These are phyloP conservation scores for Lathyrus tuberosus DNA, from an alignment of 306 rosid species.

Conservation along the genomic window DNA sequence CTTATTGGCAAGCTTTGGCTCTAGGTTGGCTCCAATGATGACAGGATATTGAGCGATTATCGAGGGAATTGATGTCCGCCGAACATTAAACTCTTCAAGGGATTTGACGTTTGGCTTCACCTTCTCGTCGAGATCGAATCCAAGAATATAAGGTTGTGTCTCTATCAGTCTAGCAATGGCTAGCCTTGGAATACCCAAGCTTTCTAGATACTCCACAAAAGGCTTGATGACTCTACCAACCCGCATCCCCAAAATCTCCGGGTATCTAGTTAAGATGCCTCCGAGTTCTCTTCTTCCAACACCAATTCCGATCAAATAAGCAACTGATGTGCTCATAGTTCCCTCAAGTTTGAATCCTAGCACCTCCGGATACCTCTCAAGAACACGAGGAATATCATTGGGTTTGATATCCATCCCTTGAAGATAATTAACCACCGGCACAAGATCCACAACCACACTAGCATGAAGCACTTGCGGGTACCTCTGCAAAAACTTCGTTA, in stretches of 20 bases:
- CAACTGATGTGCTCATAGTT: slow-evolving; percentile 97
- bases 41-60: slow-evolving; percentile 89
- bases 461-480: slow-evolving; percentile 97
- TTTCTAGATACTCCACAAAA: slow-evolving; percentile 82
- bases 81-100: slow-evolving; percentile 73
- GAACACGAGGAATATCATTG: slow-evolving; percentile 75
- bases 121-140: slow-evolving; percentile 74
- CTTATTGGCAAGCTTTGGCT: slow-evolving; percentile 64
- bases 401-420: slow-evolving; percentile 94
- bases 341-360: slow-evolving; percentile 97
- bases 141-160: slow-evolving; percentile 82
- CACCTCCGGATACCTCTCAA: slow-evolving; percentile 89
- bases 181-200: slow-evolving; percentile 83
- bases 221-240: slow-evolving; percentile 92
- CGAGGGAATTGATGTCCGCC: slow-evolving; percentile 61
- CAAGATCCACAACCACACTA: slow-evolving; percentile 92
- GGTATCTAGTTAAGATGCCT: slow-evolving; percentile 76
- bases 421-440: slow-evolving; percentile 84
- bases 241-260: slow-evolving; percentile 94
- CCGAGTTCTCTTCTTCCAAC: slow-evolving; percentile 92
- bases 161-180: slow-evolving; percentile 93
- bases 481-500: slow-evolving; percentile 77
- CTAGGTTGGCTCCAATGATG: slow-evolving; percentile 77
- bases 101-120: slow-evolving; percentile 79
- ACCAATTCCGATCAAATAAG: slow-evolving; percentile 89